Evolutionary conservation across 176 grass and related monocot species (phyloP).

Genomic region (Rhynchospora tenuis): DNA sequence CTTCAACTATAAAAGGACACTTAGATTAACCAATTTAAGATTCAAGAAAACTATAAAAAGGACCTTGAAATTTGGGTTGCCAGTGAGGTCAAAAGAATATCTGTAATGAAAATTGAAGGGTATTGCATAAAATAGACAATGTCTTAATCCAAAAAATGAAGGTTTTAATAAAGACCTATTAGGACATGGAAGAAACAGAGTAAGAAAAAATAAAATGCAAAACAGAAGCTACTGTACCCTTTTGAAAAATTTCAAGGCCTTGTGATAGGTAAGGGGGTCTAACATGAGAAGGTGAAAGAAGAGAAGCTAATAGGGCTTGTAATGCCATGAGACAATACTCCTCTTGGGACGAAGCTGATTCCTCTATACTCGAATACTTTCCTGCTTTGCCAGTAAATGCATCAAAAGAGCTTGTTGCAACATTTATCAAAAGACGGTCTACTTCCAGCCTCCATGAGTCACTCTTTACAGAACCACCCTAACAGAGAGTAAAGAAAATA

Average conservation of each 20-base stretch:
- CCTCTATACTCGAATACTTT: constrained; percentile 26
- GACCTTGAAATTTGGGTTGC: neutral
- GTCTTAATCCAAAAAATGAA: neutral
- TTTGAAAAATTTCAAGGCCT: constrained; percentile 67
- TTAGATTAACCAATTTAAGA: too few relatives aligned
- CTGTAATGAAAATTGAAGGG: neutral
- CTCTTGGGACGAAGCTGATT: constrained; percentile 28
- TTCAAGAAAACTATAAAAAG: neutral
- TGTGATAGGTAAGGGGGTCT: constrained; percentile 58
- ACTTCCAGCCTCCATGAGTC: constrained; percentile 56
- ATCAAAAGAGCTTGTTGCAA: constrained; percentile 51
- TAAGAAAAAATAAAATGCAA: neutral
- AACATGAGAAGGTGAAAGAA: constrained; percentile 58
- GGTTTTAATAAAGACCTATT: neutral
- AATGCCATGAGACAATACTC: constrained; percentile 63
- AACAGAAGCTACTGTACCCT: constrained; percentile 38
- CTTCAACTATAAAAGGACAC: too few relatives aligned
- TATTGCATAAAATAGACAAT: neutral
- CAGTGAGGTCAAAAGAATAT: neutral
- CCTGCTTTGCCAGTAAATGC: constrained; percentile 24
- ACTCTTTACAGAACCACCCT: constrained; percentile 59
- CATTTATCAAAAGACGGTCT: constrained; percentile 61
- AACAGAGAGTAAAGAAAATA: constrained; percentile 24
- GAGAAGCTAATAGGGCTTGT: constrained; percentile 62
- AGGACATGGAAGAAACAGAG: neutral